Evolutionary conservation across 2,329 filamentous ascomycete genomes (phyloP).

Genomic region (Lachnellula willkommii): DNA sequence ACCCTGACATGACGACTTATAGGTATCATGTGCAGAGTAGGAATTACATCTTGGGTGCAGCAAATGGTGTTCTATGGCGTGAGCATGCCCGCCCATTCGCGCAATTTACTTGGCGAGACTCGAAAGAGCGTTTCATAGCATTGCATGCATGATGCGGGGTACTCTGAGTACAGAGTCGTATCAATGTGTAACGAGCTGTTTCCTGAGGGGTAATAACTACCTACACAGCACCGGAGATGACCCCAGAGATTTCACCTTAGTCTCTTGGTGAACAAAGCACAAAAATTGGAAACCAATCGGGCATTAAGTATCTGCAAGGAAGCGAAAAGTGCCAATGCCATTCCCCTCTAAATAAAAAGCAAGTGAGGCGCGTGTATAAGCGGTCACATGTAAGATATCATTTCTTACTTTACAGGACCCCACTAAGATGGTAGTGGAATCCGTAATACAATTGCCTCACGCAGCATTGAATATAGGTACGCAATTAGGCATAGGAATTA

Average conservation of each 20-base stretch:
- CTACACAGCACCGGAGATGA: not conserved
- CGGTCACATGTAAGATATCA: not conserved
- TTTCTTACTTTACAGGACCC: too few relatives aligned
- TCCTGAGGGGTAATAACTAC: not conserved
- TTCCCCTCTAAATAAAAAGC: not conserved
- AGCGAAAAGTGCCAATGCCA: not conserved
- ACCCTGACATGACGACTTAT: not conserved
- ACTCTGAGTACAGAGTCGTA: not conserved
- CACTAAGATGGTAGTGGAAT: too few relatives aligned
- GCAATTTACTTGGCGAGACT: not conserved
- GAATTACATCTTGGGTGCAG: not conserved
- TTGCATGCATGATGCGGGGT: conserved; percentile 6
- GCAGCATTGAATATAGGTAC: not conserved
- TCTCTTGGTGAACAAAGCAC: not conserved
- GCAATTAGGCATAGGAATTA: not conserved
- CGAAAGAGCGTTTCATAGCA: not conserved
- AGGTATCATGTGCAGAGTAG: not conserved
- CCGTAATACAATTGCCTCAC: too few relatives aligned
- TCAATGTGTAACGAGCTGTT: not conserved
- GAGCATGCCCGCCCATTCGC: conserved; percentile 3
- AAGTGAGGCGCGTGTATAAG: not conserved
- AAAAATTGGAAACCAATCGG: not conserved
- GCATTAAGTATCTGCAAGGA: not conserved
- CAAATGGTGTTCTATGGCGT: conserved; percentile 6
- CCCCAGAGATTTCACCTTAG: too few relatives aligned